A percentile compares a stretch with the other conserved stretches of the same genome.
Conservation (phyloP, 1,139 yeast species). For the Suhomyces bolitotheri region DNA sequence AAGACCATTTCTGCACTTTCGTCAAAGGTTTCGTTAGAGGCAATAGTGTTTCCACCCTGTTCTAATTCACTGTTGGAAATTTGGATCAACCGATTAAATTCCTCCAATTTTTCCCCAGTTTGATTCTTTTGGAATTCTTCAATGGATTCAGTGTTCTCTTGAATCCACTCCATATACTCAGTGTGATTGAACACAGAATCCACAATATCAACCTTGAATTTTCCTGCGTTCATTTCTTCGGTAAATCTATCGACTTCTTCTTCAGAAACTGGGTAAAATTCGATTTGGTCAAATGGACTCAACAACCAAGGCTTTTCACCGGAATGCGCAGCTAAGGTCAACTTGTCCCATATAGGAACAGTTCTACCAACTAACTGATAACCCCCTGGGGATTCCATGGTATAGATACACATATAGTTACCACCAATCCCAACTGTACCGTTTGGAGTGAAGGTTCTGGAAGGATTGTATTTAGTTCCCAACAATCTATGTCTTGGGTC, state of each 20-base stretch:
- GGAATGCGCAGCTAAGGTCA: conserved; percentile 70
- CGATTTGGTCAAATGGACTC: conserved; percentile 89
- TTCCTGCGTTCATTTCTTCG: conserved; percentile 80
- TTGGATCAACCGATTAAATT: conserved; percentile 80
- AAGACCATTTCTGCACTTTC: conserved; percentile 82
- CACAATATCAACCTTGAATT: conserved; percentile 69
- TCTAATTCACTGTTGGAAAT: conserved; percentile 78
- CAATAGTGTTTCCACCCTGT: conserved; percentile 41
- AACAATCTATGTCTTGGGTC: conserved; percentile 93
- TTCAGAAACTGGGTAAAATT: conserved; percentile 88
- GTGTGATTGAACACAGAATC: conserved; percentile 83
- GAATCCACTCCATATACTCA: conserved; percentile 76
- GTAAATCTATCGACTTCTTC: conserved; percentile 70
- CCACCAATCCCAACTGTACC: conserved; percentile 99
- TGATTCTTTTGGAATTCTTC: conserved; percentile 66
- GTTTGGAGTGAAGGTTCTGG: conserved; percentile 92
- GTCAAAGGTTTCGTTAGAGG: conserved; percentile 54
- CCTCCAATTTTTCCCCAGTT: conserved; percentile 78
- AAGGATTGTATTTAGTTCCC: conserved; percentile 94
- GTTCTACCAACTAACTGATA: conserved; percentile 96
- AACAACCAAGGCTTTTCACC: conserved; percentile 81
- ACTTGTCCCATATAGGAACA: conserved; percentile 96
- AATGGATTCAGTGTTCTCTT: conserved; percentile 69
- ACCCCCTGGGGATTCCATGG: conserved; percentile 99
- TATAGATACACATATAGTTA: conserved; percentile 96